phyloP scores from a whole-genome alignment of 257 asterid genomes.

The Solanum bukasovii region DNA sequence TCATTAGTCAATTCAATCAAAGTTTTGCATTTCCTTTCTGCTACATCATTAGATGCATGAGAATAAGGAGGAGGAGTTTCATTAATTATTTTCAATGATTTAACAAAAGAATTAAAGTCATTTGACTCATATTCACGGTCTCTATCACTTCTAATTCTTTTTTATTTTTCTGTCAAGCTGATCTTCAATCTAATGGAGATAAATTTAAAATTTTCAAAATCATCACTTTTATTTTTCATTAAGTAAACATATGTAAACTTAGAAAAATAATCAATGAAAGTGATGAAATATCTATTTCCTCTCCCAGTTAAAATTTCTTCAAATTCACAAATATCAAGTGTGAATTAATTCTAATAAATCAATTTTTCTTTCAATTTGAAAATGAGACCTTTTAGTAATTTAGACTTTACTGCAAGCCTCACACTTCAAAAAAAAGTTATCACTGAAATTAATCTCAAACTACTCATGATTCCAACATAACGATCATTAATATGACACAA shows the following conservation, averaged over 20 bases:
- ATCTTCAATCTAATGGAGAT: background rate
- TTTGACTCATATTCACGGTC: background rate
- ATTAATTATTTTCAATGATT: too few species aligned
- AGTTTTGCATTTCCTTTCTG: background rate
- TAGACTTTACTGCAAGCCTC: background rate
- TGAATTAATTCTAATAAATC: too few species aligned
- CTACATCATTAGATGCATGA: background rate
- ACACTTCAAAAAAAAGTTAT: background rate
- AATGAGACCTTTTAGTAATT: too few species aligned
- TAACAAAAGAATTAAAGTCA: background rate
- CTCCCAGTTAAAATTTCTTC: background rate
- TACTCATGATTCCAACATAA: too few species aligned
- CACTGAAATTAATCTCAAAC: background rate
- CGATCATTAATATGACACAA: background rate
- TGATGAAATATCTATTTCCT: background rate
- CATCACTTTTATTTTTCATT: too few species aligned
- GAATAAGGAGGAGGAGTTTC: background rate
- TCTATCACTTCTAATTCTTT: background rate
- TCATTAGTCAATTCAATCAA: background rate
- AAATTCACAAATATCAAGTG: background rate
- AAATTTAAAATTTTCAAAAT: too few species aligned
- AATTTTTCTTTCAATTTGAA: background rate
- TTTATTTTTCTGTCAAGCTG: too few species aligned
- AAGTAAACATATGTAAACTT: background rate
- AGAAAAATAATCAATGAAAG: background rate